Base-by-base conservation (phyloP, 2,329 filamentous ascomycete genomes). In the Talaromyces sp. region DNA sequence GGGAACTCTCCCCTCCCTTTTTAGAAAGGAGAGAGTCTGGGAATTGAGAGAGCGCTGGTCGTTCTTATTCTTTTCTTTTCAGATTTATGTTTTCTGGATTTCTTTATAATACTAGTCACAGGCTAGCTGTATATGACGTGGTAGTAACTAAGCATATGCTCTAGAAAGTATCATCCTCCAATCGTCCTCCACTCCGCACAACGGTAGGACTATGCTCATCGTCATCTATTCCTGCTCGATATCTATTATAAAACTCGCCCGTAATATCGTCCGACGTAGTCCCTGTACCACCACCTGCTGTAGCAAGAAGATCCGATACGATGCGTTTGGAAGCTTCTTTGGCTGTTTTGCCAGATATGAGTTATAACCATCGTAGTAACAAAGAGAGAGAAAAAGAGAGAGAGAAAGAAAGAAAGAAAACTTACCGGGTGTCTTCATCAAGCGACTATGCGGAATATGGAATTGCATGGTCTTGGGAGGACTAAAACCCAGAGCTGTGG, bases 381-480 rank as follows among this genome's bases (percentile, higher is more conserved):
- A 2, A 1, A 2, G 5, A 40, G 8, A 22, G n/a, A 39, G 15
- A 22, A 22, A 40, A 17, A n/a, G 21, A 5, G 43, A 21, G 43
- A 22, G 10, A 8, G 9, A 40, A 33, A 45, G 21, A 13, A 36
- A 5, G 11, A 22, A 5, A 9, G 17, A 33, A 10, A 48, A 65
- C 72, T 56, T 66, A 78, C 77, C 77, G 57, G 78, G 78, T 15
- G 78, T 80, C 61, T 77, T 76, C 67, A 80, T 71, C 25, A 80
- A 63, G 36, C 77, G 72, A 59, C 74, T 77, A 62, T 80, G 77
- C 21, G 78, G 78, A 53, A 80, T 73, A 68, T 80, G 78, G 60
- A 80, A 80, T 54, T 80, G 78, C 76, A 80, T 80, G 11, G 78
- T 80, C 79, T 97, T 97, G 0, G 94, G 94, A 28, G 94, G 94